phyloP scores from a whole-genome alignment of 495 filamentous ascomycete genomes.

The Neurospora hispaniola region DNA sequence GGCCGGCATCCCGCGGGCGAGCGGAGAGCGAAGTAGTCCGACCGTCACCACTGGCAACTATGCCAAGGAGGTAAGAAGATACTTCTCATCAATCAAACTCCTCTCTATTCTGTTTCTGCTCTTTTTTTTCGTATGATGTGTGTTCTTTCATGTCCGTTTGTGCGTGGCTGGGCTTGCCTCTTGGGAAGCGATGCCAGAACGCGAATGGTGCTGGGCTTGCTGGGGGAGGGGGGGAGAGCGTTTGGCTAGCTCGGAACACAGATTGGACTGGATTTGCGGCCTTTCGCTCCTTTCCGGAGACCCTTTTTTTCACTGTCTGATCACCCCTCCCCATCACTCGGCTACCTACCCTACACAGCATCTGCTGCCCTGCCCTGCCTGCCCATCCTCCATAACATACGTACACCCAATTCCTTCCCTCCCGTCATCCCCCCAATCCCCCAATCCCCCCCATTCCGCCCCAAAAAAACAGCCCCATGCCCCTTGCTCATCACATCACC shows the following conservation, averaged over 20 bases:
- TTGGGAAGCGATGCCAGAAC: neutral
- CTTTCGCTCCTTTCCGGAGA: neutral
- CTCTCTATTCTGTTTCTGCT: conserved; percentile 1
- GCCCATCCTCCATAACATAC: neutral
- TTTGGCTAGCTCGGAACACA: neutral
- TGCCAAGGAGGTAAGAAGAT: conserved; percentile 32
- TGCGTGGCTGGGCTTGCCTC: neutral
- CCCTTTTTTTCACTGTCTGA: neutral
- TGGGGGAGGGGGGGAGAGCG: neutral
- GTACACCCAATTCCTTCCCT: neutral
- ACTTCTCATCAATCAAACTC: conserved; percentile 8
- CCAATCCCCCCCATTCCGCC: neutral
- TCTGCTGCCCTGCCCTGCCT: neutral
- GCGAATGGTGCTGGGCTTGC: neutral
- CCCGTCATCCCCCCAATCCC: neutral
- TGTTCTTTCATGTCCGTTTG: conserved; percentile 2
- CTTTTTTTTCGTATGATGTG: neutral
- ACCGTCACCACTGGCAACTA: conserved; percentile 31
- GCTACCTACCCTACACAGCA: neutral
- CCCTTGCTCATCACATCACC: neutral
- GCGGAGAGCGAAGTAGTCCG: conserved; percentile 38
- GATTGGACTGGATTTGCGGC: neutral
- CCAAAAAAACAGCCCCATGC: neutral
- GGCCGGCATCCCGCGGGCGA: conserved; percentile 40
- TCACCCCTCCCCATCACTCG: neutral